These are phyloP conservation scores for Candida ascalaphidarum DNA, from an alignment of 805 yeast genomes.

Conservation along the genomic window DNA sequence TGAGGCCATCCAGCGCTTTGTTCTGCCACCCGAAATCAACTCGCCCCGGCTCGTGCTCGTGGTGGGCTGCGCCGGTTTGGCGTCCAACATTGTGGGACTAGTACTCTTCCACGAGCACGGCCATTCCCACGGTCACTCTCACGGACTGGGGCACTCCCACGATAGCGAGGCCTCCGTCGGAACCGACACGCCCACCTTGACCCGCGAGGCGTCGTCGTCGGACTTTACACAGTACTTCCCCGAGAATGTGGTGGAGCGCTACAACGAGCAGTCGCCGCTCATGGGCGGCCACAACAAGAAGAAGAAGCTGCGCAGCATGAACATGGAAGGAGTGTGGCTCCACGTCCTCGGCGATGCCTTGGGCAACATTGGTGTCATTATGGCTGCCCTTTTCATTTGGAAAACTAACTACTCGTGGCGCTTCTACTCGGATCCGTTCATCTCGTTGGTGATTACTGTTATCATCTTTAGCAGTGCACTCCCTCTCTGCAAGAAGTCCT, in stretches of 20 bases:
- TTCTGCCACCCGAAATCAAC: constrained; percentile 68
- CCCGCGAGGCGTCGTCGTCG: constrained; percentile 9
- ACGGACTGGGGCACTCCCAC: constrained; percentile 15
- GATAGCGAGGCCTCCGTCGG: constrained; percentile 1
- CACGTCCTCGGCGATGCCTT: constrained; percentile 95
- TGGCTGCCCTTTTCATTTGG: constrained; percentile 89
- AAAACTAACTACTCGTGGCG: constrained; percentile 85
- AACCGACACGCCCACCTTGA: too few species aligned
- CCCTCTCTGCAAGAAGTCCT: constrained; percentile 80
- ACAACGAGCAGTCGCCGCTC: constrained; percentile 29
- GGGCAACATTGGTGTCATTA: constrained; percentile 90
- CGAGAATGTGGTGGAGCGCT: constrained; percentile 35
- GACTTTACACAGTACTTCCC: constrained; percentile 35
- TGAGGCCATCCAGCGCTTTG: constrained; percentile 86
- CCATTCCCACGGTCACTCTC: constrained; percentile 44
- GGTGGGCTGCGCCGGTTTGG: constrained; percentile 78
- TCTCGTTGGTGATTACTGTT: constrained; percentile 76
- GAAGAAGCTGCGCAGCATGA: constrained; percentile 53
- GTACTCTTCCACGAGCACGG: constrained; percentile 77
- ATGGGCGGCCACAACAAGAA: constrained; percentile 10
- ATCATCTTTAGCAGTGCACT: constrained; percentile 88
- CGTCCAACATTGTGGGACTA: constrained; percentile 77
- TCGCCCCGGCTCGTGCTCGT: constrained; percentile 76
- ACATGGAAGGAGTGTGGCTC: constrained; percentile 94
- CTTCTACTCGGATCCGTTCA: constrained; percentile 76